phyloP scores from a whole-genome alignment of 1,284 basidiomycete species.

The Wolfiporia cocos region DNA sequence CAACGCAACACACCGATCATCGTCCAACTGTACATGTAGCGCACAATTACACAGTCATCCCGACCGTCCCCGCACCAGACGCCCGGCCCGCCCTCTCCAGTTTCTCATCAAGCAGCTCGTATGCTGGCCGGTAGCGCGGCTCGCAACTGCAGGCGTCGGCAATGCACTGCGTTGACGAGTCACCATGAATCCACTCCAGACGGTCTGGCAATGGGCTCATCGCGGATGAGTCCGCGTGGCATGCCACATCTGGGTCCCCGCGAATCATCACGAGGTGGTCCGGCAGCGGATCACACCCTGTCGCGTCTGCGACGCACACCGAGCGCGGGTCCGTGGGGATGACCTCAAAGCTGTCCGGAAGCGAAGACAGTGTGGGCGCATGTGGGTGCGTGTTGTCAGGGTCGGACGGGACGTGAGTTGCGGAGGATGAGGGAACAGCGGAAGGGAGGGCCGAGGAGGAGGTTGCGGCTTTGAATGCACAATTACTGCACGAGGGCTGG shows the following conservation, averaged over 20 bases:
- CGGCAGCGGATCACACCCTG: slow-evolving; percentile 2
- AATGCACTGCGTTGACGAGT: slow-evolving; percentile 9
- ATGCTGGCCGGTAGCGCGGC: slow-evolving; percentile 64
- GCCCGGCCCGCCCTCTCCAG: slow-evolving; percentile 58
- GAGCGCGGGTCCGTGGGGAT: slow-evolving; percentile 6
- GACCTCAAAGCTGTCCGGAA: slow-evolving; percentile 5
- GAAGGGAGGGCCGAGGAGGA: slow-evolving; percentile 1
- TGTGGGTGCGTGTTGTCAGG: slow-evolving; percentile 8
- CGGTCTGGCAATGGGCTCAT: slow-evolving; percentile 13
- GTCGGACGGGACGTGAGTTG: slow-evolving; percentile 7
- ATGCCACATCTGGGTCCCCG: not conserved
- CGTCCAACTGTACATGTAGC: not conserved
- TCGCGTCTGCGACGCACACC: slow-evolving; percentile 7
- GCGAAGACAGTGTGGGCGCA: not conserved
- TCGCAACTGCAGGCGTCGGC: slow-evolving; percentile 13
- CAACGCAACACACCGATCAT: not conserved
- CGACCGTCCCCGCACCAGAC: slow-evolving; percentile 1
- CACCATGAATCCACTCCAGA: slow-evolving; percentile 12
- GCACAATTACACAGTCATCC: not conserved
- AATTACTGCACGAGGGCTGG: slow-evolving; percentile 18
- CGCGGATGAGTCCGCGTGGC: slow-evolving; percentile 3
- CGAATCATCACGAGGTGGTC: slow-evolving; percentile 5
- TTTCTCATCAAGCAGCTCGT: slow-evolving; percentile 70
- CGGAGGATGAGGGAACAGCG: not conserved
- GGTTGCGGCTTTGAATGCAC: slow-evolving; percentile 2